Evolutionary conservation across 148 eudicot species (phyloP).

Genomic region (Rhododendron ovatum): DNA sequence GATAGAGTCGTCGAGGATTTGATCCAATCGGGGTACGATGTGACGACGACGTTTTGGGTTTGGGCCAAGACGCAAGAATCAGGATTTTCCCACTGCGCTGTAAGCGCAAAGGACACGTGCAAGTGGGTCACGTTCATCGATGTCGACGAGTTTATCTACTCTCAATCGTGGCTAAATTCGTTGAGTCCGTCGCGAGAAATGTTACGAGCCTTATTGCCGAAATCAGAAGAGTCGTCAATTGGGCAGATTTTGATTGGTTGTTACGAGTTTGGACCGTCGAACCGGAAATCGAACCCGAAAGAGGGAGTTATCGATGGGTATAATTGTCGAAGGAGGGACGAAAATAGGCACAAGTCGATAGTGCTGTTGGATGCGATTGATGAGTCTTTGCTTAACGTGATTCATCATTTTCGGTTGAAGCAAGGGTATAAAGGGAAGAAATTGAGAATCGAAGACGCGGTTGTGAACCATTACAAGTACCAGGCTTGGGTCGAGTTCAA

Average conservation of each 20-base stretch:
- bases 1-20: conserved; percentile 26
- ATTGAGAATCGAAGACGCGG: conserved; percentile 17
- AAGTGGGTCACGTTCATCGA: conserved; percentile 57
- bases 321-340: conserved; percentile 37
- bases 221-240: background rate
- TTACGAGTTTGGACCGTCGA: conserved; percentile 72
- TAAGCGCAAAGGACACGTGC: conserved; percentile 34
- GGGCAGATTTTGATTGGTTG: conserved; percentile 51
- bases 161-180: conserved; percentile 33
- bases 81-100: conserved; percentile 63
- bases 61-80: conserved; percentile 85
- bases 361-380: conserved; percentile 43
- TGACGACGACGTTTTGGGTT: conserved; percentile 44
- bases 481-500: conserved; percentile 86
- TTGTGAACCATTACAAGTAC: conserved; percentile 75
- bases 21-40: conserved; percentile 31
- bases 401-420: conserved; percentile 63
- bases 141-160: conserved; percentile 63
- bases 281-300: conserved; percentile 36
- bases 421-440: conserved; percentile 29
- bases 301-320: conserved; percentile 74
- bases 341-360: conserved; percentile 69
- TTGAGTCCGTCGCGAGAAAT: conserved; percentile 16
- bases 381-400: conserved; percentile 50
- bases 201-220: conserved; percentile 19